These are phyloP conservation scores for Yamadazyma trypodendri DNA, from an alignment of 1,139 yeast genomes.

Conservation along the genomic window DNA sequence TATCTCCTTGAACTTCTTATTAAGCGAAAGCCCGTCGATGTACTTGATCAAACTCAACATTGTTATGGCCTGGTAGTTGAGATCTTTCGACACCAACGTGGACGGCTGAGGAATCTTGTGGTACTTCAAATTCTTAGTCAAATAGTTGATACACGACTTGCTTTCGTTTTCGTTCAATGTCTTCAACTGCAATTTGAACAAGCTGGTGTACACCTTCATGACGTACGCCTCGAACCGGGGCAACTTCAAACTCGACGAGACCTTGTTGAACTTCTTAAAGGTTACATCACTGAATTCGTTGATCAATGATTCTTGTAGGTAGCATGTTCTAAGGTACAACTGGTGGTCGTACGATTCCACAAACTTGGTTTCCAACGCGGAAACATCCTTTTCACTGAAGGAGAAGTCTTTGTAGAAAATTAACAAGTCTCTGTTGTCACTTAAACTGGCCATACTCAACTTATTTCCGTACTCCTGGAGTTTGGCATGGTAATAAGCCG, in stretches of 20 bases:
- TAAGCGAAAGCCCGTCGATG: constrained; percentile 9
- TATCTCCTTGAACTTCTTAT: constrained; percentile 10
- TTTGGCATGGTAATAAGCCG: constrained; percentile 24
- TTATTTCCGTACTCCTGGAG: constrained; percentile 9
- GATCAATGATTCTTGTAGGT: constrained; percentile 27
- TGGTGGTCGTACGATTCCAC: constrained; percentile 5
- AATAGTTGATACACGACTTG: constrained; percentile 28
- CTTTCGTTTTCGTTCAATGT: constrained; percentile 22
- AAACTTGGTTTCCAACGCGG: constrained; percentile 12
- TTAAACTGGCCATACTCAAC: constrained; percentile 14
- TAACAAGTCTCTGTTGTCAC: constrained; percentile 51
- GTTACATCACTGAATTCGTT: constrained; percentile 17
- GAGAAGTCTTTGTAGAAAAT: constrained; percentile 44
- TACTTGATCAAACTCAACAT: constrained; percentile 29
- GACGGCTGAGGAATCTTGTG: constrained; percentile 20
- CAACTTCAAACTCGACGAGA: constrained; percentile 19
- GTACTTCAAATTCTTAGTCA: constrained; percentile 31
- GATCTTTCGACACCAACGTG: constrained; percentile 17
- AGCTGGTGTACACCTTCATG: constrained; percentile 23
- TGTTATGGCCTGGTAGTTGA: constrained; percentile 22
- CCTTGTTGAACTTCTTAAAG: constrained; percentile 25
- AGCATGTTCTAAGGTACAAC: constrained; percentile 21
- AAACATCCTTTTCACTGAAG: constrained; percentile 13
- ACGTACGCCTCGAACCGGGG: constrained; percentile 23
- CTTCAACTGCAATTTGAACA: constrained; percentile 20